Percentiles rank a stretch among this genome's conserved stretches.
Evolutionary conservation across 1,284 basidiomycete genomes (phyloP).

Genomic region (Microbotryum saponariae): DNA sequence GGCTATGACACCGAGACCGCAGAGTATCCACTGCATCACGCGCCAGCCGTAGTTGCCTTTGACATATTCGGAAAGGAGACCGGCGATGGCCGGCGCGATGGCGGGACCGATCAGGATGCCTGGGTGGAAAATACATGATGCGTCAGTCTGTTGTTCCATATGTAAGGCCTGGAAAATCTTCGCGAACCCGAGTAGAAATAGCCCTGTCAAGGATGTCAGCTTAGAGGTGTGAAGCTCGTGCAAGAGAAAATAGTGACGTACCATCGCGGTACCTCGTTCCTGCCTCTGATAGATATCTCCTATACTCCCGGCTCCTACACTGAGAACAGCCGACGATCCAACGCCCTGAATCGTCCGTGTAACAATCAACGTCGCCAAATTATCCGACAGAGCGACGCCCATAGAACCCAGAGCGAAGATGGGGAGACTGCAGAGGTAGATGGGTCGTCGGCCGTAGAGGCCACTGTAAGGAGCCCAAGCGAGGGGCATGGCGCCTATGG

Average conservation of each 20-base stretch:
- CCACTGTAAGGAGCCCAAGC: slow-evolving; percentile 52
- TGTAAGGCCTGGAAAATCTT: no score
- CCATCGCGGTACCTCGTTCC: slow-evolving; percentile 57
- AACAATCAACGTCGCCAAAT: slow-evolving; percentile 50
- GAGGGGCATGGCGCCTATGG: slow-evolving; percentile 45
- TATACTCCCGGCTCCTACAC: slow-evolving; percentile 56
- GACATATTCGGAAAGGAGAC: slow-evolving; percentile 44
- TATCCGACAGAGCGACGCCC: slow-evolving; percentile 51
- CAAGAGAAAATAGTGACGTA: slow-evolving; percentile 36
- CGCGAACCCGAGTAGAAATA: no score
- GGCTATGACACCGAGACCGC: slow-evolving; percentile 46
- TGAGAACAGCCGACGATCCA: slow-evolving; percentile 46
- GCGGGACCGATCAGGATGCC: slow-evolving; percentile 39
- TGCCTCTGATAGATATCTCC: slow-evolving; percentile 59
- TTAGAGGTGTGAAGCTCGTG: slow-evolving; percentile 41
- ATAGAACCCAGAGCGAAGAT: slow-evolving; percentile 55
- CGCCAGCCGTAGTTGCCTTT: slow-evolving; percentile 51
- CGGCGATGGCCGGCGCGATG: slow-evolving; percentile 41
- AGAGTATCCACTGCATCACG: slow-evolving; percentile 53
- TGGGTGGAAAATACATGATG: no score
- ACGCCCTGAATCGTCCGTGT: slow-evolving; percentile 54
- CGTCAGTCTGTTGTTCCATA: no score
- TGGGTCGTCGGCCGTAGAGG: slow-evolving; percentile 55
- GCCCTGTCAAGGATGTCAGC: background rate
- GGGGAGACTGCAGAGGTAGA: slow-evolving; percentile 57